Evolutionary conservation across 1,284 basidiomycete species (phyloP), one percentile per base, ranked within the genome.

Genomic region (Ganoderma leucocontextum): DNA sequence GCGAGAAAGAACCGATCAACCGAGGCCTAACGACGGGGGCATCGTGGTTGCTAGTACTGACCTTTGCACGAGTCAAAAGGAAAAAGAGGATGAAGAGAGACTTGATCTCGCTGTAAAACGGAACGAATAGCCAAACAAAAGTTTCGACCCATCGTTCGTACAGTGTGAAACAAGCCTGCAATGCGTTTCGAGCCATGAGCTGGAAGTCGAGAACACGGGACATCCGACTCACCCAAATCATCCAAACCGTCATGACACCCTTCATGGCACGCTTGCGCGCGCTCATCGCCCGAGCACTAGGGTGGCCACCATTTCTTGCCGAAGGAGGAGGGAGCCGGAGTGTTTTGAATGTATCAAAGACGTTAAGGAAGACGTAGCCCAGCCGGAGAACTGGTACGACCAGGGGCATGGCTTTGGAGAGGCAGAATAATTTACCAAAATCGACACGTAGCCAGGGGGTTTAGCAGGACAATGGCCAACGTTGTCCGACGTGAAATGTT

Each of bases 201-300:
- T 44, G 17, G 41, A 22, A 55, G 25, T 10, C 2, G 29, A 62
- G 29, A 59, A 49, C 62, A 63, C 44, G 63, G 49, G 44, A 25
- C 61, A 35, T 39, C 22, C 33, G 25, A 74, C 86, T 81, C 80
- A 93, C 93, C 91, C 92, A 95, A 72, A 95, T 87, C 58, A 93
- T 84, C 93, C 93, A 95, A 13, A 95, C 86, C 36, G 91, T 87
- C 68, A 95, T 81, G 77, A 89, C 91, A 25, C 93, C 93, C 78
- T 95, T 95, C 85, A 95, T 90, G 74, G 91, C 87, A 66, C 93
- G 86, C 78, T 95, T 95, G 73, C 93, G 83, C 78, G 91, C 89
- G 36, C 89, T 86, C 71, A 90, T 77, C 10, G 92, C 91, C 39
- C 91, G 86, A 25, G 85, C 77, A 73, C 88, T 91, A 9, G 90